Evolutionary conservation across 169 alveolate species (phyloP), one percentile per base, ranked within the genome.

Genomic region (Cryptosporidium felis): DNA sequence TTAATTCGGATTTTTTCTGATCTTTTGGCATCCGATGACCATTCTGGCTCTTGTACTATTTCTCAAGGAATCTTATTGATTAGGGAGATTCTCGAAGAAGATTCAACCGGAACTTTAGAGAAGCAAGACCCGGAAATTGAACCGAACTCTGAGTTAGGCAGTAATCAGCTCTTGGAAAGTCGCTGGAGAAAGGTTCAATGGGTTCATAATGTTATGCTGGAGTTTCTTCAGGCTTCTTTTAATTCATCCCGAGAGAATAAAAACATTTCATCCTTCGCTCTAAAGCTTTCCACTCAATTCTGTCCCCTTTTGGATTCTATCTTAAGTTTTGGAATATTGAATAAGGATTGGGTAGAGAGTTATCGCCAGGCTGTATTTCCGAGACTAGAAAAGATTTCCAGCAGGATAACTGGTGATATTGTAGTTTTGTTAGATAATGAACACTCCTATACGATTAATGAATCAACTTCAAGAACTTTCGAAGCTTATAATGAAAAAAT

Each of bases 171-270:
- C n/a, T n/a, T n/a, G n/a, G n/a, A n/a, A n/a, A 74, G 18, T n/a
- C 41, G 30, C n/a, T 74, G 85, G 85, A 49, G 74, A 36, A 74
- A 74, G 28, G 34, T 36, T 14, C 66, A 74, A 5, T 74, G 85
- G 66, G 12, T 74, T 23, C 74, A 74, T 18, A 74, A 74, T 41
- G 34, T 74, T 10, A 49, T 74, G 46, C 40, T 74, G 38, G 85
- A 74, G 42, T 53, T 51, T 38, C 32, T 74, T 0, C 60, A 51
- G 30, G 61, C 56, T 14, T 74, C 65, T 14, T 53, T 18, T 9
- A 56, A 30, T 21, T 34, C 28, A 21, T 10, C 44, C 26, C 26
- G 5, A 1, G 32, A 0, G n/a, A 42, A 74, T 16, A 56, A 49
- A 42, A 9, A 53, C 23, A 9, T 74, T 18, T 30, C n/a, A 18